Evolutionary conservation across 345 rosid species (phyloP), one percentile per base, ranked within the genome.

Genomic region (Anacardium occidentale): DNA sequence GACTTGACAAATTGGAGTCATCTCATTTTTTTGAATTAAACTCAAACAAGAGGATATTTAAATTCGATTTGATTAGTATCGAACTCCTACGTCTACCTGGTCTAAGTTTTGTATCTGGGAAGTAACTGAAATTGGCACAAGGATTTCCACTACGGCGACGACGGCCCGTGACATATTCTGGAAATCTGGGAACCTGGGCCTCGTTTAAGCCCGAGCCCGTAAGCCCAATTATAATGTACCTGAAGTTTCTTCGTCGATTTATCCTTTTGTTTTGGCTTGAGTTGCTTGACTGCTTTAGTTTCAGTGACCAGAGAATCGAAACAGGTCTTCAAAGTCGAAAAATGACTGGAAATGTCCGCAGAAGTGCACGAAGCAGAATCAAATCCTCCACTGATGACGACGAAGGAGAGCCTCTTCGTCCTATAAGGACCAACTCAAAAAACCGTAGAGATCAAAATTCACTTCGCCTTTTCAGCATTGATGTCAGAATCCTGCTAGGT

Each of bases 281-380:
- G 32, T 29, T 29, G 32, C 32, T 29, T 29, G 29, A 17, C 29
- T 21, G 3, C 65, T 62, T 18, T 15, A 18, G 24, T 11, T 18
- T 12, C 15, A 10, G 48, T 34, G 66, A 62, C 66, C 11, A 26
- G 20, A 62, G 26, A 40, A 62, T 8, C 25, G 12, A 32, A 26
- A 8, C 45, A 17, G 13, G 6, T 62, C 45, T 53, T 13, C 7
- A 18, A 65, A 69, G 62, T 76, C 70, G 32, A 21, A 64, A 63
- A 74, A 94, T 94, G 98, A 72, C 86, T 22, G 95, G 91, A 75
- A 69, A 82, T 10, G 81, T 84, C 69, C 86, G 96, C 44, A 75
- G 83, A 5, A 76, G 75, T 69, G 77, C 91, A 20, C 90, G 94
- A 69, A 82, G 85, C 86, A 81, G 94, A 70, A 55, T 73, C 76